These are phyloP conservation scores for Mucor mucedo DNA, from an alignment of 371 early-diverging fungal species.

Conservation along the genomic window DNA sequence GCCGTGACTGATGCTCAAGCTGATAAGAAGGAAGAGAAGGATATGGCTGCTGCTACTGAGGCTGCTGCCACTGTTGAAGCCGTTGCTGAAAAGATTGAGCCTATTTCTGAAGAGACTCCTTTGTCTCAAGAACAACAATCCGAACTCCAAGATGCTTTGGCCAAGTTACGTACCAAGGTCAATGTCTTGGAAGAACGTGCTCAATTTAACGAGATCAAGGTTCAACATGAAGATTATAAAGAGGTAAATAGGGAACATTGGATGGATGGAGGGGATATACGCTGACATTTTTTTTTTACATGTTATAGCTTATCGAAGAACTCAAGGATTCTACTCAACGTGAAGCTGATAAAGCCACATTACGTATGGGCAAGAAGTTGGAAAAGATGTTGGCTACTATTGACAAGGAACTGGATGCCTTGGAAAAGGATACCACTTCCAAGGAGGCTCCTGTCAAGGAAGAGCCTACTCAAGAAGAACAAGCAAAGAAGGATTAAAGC, in stretches of 20 bases:
- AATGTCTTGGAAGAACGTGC: conserved; percentile 71
- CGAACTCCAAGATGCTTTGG: conserved; percentile 67
- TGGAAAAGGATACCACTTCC: conserved; percentile 41
- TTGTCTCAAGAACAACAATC: conserved; percentile 68
- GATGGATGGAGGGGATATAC: no score
- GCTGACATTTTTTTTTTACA: not conserved
- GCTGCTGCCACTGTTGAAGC: conserved; percentile 6
- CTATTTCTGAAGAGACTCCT: conserved; percentile 10
- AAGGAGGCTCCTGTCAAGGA: not conserved
- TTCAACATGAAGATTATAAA: conserved; percentile 70
- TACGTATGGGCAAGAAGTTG: conserved; percentile 61
- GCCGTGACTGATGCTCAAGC: conserved; percentile 18
- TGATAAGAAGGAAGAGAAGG: conserved; percentile 16
- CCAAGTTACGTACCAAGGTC: conserved; percentile 65
- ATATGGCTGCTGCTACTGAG: not conserved
- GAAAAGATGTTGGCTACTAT: conserved; percentile 74
- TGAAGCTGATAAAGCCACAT: conserved; percentile 59
- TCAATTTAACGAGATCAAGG: conserved; percentile 67
- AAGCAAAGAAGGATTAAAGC: conserved; percentile 6
- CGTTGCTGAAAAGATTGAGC: conserved; percentile 8
- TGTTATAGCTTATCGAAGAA: conserved; percentile 56
- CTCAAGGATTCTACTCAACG: conserved; percentile 61
- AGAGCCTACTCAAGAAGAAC: conserved; percentile 1
- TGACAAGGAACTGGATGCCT: conserved; percentile 69
- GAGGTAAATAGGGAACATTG: conserved; percentile 44